Evolutionary conservation across 352 stramenopile species (phyloP), one percentile per base, ranked within the genome.

Genomic region (Stephanocyclus meneghinianus): DNA sequence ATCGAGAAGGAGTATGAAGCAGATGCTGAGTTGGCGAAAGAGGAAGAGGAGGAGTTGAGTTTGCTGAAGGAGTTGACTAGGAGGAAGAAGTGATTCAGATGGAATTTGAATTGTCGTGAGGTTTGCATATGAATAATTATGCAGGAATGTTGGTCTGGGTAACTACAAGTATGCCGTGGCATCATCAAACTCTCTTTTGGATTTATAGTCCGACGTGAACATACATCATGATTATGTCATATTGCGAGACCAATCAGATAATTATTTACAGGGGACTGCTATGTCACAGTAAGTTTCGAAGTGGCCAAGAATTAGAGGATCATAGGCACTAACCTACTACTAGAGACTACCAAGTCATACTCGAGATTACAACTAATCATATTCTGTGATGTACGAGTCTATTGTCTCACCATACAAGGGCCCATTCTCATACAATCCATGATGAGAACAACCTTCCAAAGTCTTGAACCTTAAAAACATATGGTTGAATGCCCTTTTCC

Each of bases 1-100:
- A 42, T 83, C 0, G 74, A 83, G 51, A 76, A 80, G 57, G 68
- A 86, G 60, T 79, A 79, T 42, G 74, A 86, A 71, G 57, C 35
- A 30, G 78, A 67, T 13, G 78, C 59, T 2, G 67, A 82, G 67
- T 56, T 85, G 66, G 78, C 56, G 6, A 81, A 81, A 48, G 72
- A 81, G 51, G 78, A 85, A 10, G 71, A 81, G 66, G 15, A 48
- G 2, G 73, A 85, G 61, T 64, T 85, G 11, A 75, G 55, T 55
- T 18, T 68, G 40, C 2, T 55, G 3, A 68, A 68, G 42, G 59
- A 66, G 35, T 62, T 62, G 29, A 62, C 40, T 45, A 62, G 4
- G 26, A 62, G 45, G 26, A 62, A 44, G 53, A 44, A 62, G 29
- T 62, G 37, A 59, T 9, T 6, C 4, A 59, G 18, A 15, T 59